Conservation (phyloP, 2,329 filamentous ascomycete genomes). For the Microcyclospora tardicrescens region DNA sequence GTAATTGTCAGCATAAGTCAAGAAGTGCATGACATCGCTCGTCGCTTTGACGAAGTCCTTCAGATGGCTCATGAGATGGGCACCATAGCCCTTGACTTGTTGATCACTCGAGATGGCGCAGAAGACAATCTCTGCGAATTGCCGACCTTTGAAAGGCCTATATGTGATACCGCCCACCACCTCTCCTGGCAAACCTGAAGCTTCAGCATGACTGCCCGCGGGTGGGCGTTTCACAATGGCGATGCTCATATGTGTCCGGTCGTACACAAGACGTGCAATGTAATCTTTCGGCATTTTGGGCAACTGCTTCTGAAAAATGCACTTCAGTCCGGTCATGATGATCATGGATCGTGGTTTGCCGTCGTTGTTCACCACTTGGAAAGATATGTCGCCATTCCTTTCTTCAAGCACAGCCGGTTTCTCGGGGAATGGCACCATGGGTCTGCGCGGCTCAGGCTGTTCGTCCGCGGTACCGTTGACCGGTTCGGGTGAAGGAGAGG, state of each 20-base stretch:
- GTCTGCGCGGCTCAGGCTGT: constrained; percentile 19
- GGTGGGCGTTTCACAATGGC: constrained; percentile 95
- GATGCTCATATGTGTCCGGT: constrained; percentile 89
- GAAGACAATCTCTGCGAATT: constrained; percentile 97
- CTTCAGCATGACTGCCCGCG: constrained; percentile 17
- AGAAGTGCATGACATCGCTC: constrained; percentile 93
- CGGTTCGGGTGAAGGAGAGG: constrained; percentile 23
- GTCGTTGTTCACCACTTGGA: constrained; percentile 96
- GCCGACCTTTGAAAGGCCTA: constrained; percentile 77
- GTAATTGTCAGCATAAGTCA: constrained; percentile 98
- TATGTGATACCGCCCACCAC: constrained; percentile 77
- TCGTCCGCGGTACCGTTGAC: constrained; percentile 16
- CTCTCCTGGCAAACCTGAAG: constrained; percentile 19
- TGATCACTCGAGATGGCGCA: constrained; percentile 96
- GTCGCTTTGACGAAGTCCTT: constrained; percentile 98
- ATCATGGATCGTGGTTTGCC: constrained; percentile 76
- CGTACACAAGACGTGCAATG: constrained; percentile 92
- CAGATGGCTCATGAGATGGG: constrained; percentile 92
- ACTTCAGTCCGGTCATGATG: constrained; percentile 89
- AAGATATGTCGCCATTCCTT: constrained; percentile 86
- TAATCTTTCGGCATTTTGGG: constrained; percentile 99
- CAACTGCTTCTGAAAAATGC: constrained; percentile 95
- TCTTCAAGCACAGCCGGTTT: constrained; percentile 93
- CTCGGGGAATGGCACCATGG: constrained; percentile 68
- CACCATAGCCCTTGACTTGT: constrained; percentile 96